phyloP scores from a whole-genome alignment of 345 rosid species.

The Bruguiera sexangula region DNA sequence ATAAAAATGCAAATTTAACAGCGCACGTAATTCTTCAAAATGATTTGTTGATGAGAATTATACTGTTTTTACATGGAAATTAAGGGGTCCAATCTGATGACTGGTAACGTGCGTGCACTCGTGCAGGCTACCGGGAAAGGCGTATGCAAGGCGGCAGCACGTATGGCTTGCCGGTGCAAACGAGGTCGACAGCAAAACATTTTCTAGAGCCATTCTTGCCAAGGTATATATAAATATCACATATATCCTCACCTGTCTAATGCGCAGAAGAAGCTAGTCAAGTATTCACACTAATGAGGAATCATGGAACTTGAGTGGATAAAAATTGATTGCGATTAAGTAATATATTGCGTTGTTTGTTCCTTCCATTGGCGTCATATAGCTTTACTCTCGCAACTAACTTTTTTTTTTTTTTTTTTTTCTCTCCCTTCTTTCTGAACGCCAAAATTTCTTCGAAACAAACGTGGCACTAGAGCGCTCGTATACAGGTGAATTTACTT shows the following conservation, averaged over 20 bases:
- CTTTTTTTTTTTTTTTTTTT: neutral
- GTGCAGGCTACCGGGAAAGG: slow-evolving; percentile 89
- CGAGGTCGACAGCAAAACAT: slow-evolving; percentile 86
- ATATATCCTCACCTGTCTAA: no score
- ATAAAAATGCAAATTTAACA: no score
- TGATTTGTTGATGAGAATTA: no score
- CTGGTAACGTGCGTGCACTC: no score
- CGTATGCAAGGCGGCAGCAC: slow-evolving; percentile 70
- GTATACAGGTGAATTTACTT: slow-evolving; percentile 46
- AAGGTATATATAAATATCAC: slow-evolving; percentile 43
- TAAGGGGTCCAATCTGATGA: no score
- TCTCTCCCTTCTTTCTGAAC: slow-evolving; percentile 8
- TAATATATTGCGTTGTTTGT: neutral
- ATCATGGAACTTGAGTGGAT: no score
- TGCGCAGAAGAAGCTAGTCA: no score
- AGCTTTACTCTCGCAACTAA: no score
- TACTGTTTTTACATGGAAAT: no score
- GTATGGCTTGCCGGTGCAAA: slow-evolving; percentile 85
- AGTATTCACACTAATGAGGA: no score
- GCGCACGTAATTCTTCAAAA: no score
- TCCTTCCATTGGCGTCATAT: neutral
- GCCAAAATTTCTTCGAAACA: neutral
- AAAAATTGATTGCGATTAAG: no score
- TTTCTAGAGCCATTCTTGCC: slow-evolving; percentile 91
- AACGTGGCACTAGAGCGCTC: slow-evolving; percentile 49